phyloP scores from a whole-genome alignment of 371 early-diverging fungal genomes.

The Rhizopus arrhizus region DNA sequence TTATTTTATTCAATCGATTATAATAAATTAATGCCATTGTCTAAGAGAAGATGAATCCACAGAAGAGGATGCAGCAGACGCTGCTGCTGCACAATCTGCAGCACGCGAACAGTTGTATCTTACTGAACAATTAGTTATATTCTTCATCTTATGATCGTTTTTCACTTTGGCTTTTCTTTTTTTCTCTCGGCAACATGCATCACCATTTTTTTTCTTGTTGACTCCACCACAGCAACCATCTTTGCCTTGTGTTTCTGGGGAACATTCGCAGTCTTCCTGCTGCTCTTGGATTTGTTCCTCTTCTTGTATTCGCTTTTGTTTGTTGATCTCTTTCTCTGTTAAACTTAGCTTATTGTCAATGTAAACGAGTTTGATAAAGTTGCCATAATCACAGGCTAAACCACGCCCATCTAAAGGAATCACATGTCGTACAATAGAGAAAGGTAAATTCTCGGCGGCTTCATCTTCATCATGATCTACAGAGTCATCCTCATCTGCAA shows the following conservation, averaged over 20 bases:
- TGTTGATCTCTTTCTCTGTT: slow-evolving; percentile 24
- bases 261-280: slow-evolving; percentile 7
- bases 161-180: slow-evolving; percentile 16
- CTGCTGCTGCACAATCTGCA: slow-evolving; percentile 16
- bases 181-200: slow-evolving; percentile 26
- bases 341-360: slow-evolving; percentile 24
- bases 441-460: slow-evolving; percentile 34
- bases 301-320: not conserved
- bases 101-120: slow-evolving; percentile 26
- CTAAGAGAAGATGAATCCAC: too few species aligned
- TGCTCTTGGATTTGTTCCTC: slow-evolving; percentile 10
- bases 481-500: slow-evolving; percentile 11
- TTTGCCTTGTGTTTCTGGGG: slow-evolving; percentile 15
- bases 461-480: slow-evolving; percentile 24
- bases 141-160: slow-evolving; percentile 5
- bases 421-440: slow-evolving; percentile 29
- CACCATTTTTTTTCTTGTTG: slow-evolving; percentile 26
- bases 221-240: slow-evolving; percentile 30
- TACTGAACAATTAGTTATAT: slow-evolving; percentile 26
- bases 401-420: slow-evolving; percentile 31
- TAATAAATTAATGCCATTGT: too few species aligned
- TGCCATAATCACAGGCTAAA: slow-evolving; percentile 41
- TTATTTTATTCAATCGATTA: too few species aligned
- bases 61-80: too few species aligned
- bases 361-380: slow-evolving; percentile 38